phyloP scores from a whole-genome alignment of 352 stramenopile species.

The Globisporangium orthogonon region DNA sequence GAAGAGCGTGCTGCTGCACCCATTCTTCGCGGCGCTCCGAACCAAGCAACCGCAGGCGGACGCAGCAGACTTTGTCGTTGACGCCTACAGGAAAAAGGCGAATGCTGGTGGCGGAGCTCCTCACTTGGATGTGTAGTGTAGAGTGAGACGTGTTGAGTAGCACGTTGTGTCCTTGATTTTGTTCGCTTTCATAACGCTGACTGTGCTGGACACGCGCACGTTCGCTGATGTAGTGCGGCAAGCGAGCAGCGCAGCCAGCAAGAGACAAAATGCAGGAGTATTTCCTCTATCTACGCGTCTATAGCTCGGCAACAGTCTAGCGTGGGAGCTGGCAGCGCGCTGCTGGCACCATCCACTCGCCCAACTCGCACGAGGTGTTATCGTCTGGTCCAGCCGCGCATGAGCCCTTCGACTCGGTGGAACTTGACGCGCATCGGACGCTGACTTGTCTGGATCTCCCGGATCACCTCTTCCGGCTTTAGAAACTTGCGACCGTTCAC shows the following conservation, averaged over 20 bases:
- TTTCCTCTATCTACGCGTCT: conserved; percentile 12
- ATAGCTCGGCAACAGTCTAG: neutral
- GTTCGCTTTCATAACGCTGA: neutral
- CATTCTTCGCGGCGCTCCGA: conserved; percentile 47
- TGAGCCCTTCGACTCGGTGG: conserved; percentile 73
- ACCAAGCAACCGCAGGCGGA: conserved; percentile 3
- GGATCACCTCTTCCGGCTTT: conserved; percentile 41
- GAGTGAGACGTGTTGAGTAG: neutral
- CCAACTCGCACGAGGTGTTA: neutral
- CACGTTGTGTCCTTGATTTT: neutral
- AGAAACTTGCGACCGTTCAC: conserved; percentile 55
- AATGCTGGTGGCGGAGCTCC: conserved; percentile 1
- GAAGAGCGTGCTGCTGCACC: conserved; percentile 53
- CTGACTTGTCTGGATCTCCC: conserved; percentile 37
- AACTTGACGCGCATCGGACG: conserved; percentile 61
- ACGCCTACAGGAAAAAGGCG: conserved; percentile 31
- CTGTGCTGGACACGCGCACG: neutral
- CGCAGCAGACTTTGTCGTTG: conserved; percentile 48
- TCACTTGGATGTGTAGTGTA: conserved; percentile 36
- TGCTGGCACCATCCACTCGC: neutral
- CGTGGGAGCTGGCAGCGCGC: neutral
- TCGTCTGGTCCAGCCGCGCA: conserved; percentile 48
- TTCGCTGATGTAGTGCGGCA: neutral
- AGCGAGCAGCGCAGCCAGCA: neutral
- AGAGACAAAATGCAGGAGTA: neutral